Evolutionary conservation across 1,284 basidiomycete species (phyloP).

Genomic region (Malassezia brasiliensis): DNA sequence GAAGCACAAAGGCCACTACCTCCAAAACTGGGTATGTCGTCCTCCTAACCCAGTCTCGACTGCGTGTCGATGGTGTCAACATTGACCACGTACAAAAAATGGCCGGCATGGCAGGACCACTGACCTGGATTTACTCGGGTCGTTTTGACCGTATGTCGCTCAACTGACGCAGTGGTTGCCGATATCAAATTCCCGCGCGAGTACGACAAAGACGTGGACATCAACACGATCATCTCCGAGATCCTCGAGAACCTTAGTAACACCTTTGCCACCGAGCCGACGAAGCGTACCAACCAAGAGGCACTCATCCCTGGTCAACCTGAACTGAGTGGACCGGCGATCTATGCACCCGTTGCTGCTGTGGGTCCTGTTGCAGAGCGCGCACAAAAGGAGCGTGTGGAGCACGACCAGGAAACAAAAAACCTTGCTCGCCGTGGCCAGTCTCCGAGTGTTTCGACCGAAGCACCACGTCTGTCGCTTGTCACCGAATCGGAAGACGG

Average conservation of each 20-base stretch:
- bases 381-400: slow-evolving; percentile 27
- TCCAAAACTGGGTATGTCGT: slow-evolving; percentile 70
- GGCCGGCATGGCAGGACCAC: slow-evolving; percentile 63
- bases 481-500: not conserved
- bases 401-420: slow-evolving; percentile 11
- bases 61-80: slow-evolving; percentile 91
- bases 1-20: slow-evolving; percentile 50
- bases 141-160: slow-evolving; percentile 61
- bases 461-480: not conserved
- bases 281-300: slow-evolving; percentile 22
- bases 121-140: slow-evolving; percentile 93
- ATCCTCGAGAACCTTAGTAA: slow-evolving; percentile 69
- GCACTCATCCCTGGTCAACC: slow-evolving; percentile 77
- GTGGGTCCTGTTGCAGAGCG: slow-evolving; percentile 37
- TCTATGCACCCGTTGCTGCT: slow-evolving; percentile 59
- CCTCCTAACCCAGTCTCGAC: slow-evolving; percentile 57
- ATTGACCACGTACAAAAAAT: slow-evolving; percentile 89
- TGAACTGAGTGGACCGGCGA: slow-evolving; percentile 72
- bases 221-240: slow-evolving; percentile 68
- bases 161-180: slow-evolving; percentile 59
- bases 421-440: slow-evolving; percentile 2
- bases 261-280: slow-evolving; percentile 21
- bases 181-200: slow-evolving; percentile 94
- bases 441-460: slow-evolving; percentile 5
- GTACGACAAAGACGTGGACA: slow-evolving; percentile 65